Conservation (phyloP, 2,329 filamentous ascomycete genomes). For the Magnaporthiopsis poae region DNA sequence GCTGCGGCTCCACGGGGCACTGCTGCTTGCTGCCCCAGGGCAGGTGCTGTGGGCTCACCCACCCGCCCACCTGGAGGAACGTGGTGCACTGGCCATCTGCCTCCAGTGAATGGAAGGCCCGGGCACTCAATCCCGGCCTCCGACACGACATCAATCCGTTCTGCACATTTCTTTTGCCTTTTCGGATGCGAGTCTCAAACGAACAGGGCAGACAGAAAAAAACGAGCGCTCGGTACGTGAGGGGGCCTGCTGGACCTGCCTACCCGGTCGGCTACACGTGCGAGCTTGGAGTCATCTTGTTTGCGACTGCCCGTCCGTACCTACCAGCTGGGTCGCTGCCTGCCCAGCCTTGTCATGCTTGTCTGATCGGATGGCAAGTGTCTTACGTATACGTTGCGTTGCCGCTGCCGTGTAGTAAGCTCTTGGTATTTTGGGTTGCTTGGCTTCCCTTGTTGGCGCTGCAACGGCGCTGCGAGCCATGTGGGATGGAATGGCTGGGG, state of each 20-base stretch:
- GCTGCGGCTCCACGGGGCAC: not conserved
- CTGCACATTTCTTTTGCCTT: slow-evolving; percentile 1
- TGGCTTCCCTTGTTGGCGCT: not conserved
- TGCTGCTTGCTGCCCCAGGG: too few species aligned
- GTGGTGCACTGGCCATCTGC: not conserved
- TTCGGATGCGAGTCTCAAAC: not conserved
- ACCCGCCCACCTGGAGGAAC: too few species aligned
- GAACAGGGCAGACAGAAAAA: not conserved
- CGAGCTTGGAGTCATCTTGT: not conserved
- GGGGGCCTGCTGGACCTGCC: not conserved
- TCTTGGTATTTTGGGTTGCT: not conserved
- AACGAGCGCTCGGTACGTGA: not conserved
- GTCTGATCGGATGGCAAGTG: not conserved
- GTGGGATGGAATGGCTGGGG: not conserved
- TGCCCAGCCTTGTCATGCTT: not conserved
- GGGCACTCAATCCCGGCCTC: not conserved
- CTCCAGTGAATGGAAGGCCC: not conserved
- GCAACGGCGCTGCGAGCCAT: not conserved
- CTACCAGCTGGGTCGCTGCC: not conserved
- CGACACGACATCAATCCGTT: not conserved
- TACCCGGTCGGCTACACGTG: not conserved
- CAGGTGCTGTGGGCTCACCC: not conserved
- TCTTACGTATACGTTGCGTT: not conserved
- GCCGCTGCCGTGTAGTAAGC: not conserved
- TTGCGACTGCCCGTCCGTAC: not conserved